Percentiles rank a stretch among this genome's conserved stretches.
Evolutionary conservation across 495 filamentous ascomycete genomes (phyloP).

Genomic region (Thermochaetoides thermophila): DNA sequence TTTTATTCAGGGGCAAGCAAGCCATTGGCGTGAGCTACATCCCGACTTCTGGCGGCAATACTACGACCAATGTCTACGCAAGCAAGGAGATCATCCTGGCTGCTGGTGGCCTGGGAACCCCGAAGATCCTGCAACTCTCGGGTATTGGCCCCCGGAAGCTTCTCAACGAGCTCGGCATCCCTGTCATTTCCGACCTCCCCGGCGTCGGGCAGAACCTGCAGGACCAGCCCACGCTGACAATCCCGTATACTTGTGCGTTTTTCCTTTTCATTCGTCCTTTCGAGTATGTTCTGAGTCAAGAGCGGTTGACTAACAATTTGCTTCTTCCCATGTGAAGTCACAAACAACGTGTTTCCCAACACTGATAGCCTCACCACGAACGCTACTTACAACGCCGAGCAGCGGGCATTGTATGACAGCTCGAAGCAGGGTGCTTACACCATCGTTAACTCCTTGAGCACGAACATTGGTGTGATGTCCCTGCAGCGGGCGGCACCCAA

Average conservation of each 20-base stretch:
- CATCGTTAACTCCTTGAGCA: conserved; percentile 19
- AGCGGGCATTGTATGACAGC: conserved; percentile 26
- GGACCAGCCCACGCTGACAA: conserved; percentile 25
- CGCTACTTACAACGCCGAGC: conserved; percentile 28
- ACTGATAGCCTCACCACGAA: conserved; percentile 20
- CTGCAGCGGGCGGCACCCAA: conserved; percentile 16
- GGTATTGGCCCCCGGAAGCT: conserved; percentile 58
- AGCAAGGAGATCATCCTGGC: conserved; percentile 41
- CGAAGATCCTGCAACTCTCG: conserved; percentile 51
- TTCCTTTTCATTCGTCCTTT: conserved; percentile 6
- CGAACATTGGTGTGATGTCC: conserved; percentile 21
- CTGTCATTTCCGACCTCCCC: conserved; percentile 53
- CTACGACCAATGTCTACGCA: conserved; percentile 16
- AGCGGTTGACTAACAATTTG: too few relatives aligned
- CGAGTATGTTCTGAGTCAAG: too few relatives aligned
- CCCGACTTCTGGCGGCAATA: conserved; percentile 8
- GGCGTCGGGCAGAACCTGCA: conserved; percentile 59
- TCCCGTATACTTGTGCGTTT: conserved; percentile 18
- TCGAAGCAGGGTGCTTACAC: conserved; percentile 19
- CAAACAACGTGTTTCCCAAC: conserved; percentile 16
- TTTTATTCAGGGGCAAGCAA: conserved; percentile 25
- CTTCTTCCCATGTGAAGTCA: too few relatives aligned
- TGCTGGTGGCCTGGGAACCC: conserved; percentile 42
- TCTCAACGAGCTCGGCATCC: conserved; percentile 48
- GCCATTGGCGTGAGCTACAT: conserved; percentile 18